Percentiles rank a stretch among this genome's conserved stretches.
Evolutionary conservation across 1,284 basidiomycete species (phyloP).

Genomic region (Tetrapyrgos nigripes): DNA sequence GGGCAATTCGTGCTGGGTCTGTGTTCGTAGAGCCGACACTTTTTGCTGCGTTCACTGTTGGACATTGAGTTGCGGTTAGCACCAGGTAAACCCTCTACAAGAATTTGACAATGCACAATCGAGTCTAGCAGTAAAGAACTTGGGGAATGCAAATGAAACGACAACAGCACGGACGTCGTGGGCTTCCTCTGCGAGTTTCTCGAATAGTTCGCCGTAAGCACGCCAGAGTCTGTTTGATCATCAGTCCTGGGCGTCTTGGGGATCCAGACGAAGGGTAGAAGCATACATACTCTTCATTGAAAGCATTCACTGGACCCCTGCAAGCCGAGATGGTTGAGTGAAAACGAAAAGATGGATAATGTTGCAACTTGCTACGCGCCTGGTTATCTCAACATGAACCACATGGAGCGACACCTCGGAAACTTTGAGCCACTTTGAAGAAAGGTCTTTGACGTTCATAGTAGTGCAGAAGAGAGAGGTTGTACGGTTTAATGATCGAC

Average conservation of each 20-base stretch:
- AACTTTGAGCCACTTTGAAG: conserved; percentile 56
- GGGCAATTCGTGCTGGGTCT: conserved; percentile 63
- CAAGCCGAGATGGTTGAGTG: neutral
- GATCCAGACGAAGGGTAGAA: neutral
- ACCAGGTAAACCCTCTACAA: conserved; percentile 6
- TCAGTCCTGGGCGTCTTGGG: neutral
- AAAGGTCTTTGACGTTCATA: neutral
- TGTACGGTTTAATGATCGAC: too few species aligned
- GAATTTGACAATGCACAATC: conserved; percentile 60
- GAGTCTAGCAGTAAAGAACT: conserved; percentile 82
- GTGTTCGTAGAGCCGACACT: conserved; percentile 23
- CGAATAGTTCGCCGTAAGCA: conserved; percentile 70
- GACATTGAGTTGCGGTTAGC: neutral
- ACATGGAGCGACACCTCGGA: conserved; percentile 59
- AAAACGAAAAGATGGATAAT: neutral
- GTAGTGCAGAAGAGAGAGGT: too few species aligned
- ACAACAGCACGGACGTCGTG: conserved; percentile 74
- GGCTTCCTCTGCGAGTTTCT: conserved; percentile 56
- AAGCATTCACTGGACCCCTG: conserved; percentile 81
- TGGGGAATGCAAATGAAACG: conserved; percentile 71
- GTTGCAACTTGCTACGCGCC: conserved; percentile 47
- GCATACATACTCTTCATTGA: conserved; percentile 63
- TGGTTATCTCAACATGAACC: conserved; percentile 57
- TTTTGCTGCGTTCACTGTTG: conserved; percentile 25
- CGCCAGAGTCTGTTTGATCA: conserved; percentile 67